Evolutionary conservation across 495 filamentous ascomycete species (phyloP).

Genomic region (Aspergillus saccharolyticus): DNA sequence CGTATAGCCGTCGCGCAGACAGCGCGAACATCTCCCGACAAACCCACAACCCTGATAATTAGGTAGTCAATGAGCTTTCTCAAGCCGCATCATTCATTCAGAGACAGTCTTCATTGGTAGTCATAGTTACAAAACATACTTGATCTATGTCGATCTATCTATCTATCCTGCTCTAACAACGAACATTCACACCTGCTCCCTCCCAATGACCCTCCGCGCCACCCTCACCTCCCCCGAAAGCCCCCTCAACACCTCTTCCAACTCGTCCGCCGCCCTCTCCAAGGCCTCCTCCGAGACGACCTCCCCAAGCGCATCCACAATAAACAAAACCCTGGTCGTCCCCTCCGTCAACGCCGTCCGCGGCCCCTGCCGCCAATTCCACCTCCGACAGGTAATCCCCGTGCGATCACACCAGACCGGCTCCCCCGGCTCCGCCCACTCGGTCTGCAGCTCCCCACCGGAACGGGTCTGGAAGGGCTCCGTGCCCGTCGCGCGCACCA

Average conservation of each 20-base stretch:
- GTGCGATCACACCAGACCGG: constrained; percentile 30
- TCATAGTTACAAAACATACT: too few relatives aligned
- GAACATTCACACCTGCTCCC: too few relatives aligned
- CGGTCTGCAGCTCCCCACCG: constrained; percentile 18
- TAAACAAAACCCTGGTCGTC: constrained; percentile 25
- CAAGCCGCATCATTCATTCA: too few relatives aligned
- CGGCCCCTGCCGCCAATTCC: constrained; percentile 31
- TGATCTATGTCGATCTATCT: too few relatives aligned
- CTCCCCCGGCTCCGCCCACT: constrained; percentile 20
- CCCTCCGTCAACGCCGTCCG: constrained; percentile 26
- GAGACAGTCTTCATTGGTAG: too few relatives aligned
- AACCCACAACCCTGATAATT: too few relatives aligned
- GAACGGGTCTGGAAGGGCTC: constrained; percentile 24
- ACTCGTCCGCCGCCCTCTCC: neutral
- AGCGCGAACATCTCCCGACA: too few relatives aligned
- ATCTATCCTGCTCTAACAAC: too few relatives aligned
- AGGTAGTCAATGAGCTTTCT: too few relatives aligned
- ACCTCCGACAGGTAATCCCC: constrained; percentile 29
- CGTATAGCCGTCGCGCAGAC: too few relatives aligned
- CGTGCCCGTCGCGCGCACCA: constrained; percentile 26
- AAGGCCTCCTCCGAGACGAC: neutral
- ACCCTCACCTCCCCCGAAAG: neutral
- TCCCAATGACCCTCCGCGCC: neutral
- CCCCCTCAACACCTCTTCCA: neutral
- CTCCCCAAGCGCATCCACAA: constrained; percentile 19